Evolutionary conservation across 768 basidiomycete species (phyloP), one percentile per base, ranked within the genome.

Genomic region (Lyophyllum shimeji): DNA sequence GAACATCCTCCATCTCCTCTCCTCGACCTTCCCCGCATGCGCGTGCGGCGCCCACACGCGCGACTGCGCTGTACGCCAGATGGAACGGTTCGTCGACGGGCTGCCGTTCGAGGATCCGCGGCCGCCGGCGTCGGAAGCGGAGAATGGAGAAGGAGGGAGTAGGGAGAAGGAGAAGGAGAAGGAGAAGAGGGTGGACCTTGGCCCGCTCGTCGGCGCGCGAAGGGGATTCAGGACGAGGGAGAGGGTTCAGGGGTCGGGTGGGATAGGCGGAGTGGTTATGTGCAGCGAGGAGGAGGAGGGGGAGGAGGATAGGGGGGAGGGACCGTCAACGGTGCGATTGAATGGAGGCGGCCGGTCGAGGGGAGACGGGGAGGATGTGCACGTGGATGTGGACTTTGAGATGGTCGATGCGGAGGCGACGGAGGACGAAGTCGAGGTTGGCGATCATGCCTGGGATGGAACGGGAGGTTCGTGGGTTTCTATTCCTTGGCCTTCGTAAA

Each of bases 21-120:
- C 82, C 7, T 84, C 84, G 15, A 87, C 86, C 0, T 90, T 90
- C 63, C 84, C 85, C 3, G 86, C 86, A 0, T 90, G 89, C 52
- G 89, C 89, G 0, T 90, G 89, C 59, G 89, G 89, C 6, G 74
- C 80, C 9, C 75, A 75, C 5, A 77, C 85, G 3, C 75, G 74
- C 29, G 83, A 87, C 50, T 91, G 89, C 61, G 86, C 82, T 2
- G 67, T 87, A 23, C 75, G 72, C 12, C 77, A 81, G n/a, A 86
- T 89, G 81, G 81, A 81, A 13, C 74, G 74, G n/a, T 84, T 89
- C 58, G 85, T 88, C 29, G 69, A 74, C 39, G 65, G 66, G 15
- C 34, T 37, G 11, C 34, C 34, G 34, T 37, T 37, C 12, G 34
- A 37, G 34, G 34, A 37, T 37, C 34, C 34, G 29, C 3, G 15